Conservation (phyloP, 352 stramenopile genomes). For the Ochromonadaceae sp. region DNA sequence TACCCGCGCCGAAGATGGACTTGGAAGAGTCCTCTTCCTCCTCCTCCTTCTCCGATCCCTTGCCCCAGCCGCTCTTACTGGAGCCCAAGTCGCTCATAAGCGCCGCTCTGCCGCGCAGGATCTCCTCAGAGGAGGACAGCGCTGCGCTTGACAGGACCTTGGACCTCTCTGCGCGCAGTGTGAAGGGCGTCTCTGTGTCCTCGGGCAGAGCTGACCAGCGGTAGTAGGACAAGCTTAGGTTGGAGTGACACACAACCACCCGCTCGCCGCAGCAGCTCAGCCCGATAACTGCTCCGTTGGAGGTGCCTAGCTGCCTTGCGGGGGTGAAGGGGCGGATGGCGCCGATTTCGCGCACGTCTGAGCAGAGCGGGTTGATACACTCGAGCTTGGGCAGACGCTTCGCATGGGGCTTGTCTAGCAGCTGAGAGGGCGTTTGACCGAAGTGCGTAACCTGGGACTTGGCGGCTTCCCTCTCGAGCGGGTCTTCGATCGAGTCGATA, state of each 20-base stretch:
- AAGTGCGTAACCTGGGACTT: slow-evolving; percentile 40
- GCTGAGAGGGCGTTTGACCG: slow-evolving; percentile 39
- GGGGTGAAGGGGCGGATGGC: not conserved
- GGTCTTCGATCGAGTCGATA: slow-evolving; percentile 65
- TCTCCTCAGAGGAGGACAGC: not conserved
- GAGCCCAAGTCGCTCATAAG: no score
- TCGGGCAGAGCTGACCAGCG: slow-evolving; percentile 15
- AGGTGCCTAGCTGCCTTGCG: not conserved
- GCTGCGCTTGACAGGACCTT: not conserved
- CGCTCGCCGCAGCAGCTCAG: not conserved
- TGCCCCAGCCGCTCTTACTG: no score
- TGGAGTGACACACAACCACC: not conserved
- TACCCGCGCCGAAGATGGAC: no score
- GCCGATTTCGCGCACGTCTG: not conserved
- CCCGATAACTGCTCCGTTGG: not conserved
- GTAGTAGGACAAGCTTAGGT: slow-evolving; percentile 1
- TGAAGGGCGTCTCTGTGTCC: slow-evolving; percentile 14
- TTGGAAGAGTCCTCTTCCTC: no score
- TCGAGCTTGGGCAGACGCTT: slow-evolving; percentile 24
- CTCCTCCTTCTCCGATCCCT: no score
- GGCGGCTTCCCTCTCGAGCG: slow-evolving; percentile 26
- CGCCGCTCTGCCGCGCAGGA: no score
- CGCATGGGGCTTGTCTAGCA: slow-evolving; percentile 37
- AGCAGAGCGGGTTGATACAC: not conserved
- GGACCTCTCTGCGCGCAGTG: not conserved